Conservation (phyloP, 2,329 filamentous ascomycete species). For the Stagonosporopsis rhizophila region DNA sequence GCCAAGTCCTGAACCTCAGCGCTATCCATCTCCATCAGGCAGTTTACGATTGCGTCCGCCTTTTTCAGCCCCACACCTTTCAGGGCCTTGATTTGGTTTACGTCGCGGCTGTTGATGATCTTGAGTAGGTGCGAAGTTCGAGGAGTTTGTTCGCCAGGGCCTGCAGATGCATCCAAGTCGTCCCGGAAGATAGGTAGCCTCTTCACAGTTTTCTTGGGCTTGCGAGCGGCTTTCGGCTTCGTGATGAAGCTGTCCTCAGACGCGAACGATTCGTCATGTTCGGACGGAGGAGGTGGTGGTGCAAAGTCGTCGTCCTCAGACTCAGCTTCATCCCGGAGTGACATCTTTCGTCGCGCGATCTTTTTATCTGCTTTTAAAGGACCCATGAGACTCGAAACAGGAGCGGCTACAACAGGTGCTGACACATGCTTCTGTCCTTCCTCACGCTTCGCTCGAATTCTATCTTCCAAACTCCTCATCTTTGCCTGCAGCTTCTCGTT, state of each 20-base stretch:
- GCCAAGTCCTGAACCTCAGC: conserved; percentile 52
- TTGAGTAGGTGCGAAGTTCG: conserved; percentile 68
- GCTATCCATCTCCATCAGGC: conserved; percentile 56
- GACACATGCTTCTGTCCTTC: conserved; percentile 30
- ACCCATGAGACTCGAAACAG: conserved; percentile 45
- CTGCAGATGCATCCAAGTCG: conserved; percentile 18
- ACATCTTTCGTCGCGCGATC: conserved; percentile 18
- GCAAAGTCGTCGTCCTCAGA: conserved; percentile 54
- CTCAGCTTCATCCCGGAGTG: conserved; percentile 18
- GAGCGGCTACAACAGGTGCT: conserved; percentile 13
- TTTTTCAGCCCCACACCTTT: conserved; percentile 77
- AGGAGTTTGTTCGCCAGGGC: conserved; percentile 54
- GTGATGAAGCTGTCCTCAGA: conserved; percentile 49
- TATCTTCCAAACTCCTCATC: conserved; percentile 62
- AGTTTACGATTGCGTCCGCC: conserved; percentile 62
- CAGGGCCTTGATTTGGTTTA: conserved; percentile 69
- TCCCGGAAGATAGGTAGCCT: conserved; percentile 51
- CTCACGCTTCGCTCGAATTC: conserved; percentile 53
- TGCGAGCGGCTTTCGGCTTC: conserved; percentile 46
- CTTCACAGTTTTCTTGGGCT: conserved; percentile 40
- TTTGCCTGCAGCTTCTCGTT: conserved; percentile 75
- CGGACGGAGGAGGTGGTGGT: conserved; percentile 42
- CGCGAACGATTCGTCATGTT: conserved; percentile 49
- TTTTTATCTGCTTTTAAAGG: conserved; percentile 39
- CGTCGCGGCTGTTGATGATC: conserved; percentile 76